These are phyloP conservation scores for Aspergillus nanangensis DNA, from an alignment of 495 filamentous ascomycete genomes.

Conservation along the genomic window DNA sequence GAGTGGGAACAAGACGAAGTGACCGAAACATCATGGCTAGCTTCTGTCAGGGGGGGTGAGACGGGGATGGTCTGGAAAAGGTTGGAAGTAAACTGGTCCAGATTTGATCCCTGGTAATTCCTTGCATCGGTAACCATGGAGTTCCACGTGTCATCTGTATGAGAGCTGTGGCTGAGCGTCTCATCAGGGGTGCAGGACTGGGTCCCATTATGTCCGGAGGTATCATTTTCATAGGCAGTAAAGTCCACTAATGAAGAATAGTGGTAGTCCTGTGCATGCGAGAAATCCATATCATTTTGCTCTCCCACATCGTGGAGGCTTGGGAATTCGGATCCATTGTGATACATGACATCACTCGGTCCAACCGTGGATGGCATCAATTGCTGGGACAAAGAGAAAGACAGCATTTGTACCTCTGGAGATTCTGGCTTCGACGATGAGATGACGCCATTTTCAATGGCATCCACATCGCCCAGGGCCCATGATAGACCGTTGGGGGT, in stretches of 20 bases:
- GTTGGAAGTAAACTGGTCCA: slow-evolving; percentile 35
- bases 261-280: slow-evolving; percentile 26
- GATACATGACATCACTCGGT: slow-evolving; percentile 43
- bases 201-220: slow-evolving; percentile 27
- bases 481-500: slow-evolving; percentile 36
- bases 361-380: slow-evolving; percentile 39
- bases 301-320: slow-evolving; percentile 36
- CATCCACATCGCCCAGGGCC: slow-evolving; percentile 36
- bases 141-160: slow-evolving; percentile 40
- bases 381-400: slow-evolving; percentile 43
- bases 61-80: slow-evolving; percentile 39
- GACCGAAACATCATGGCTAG: slow-evolving; percentile 42
- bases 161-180: slow-evolving; percentile 38
- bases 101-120: slow-evolving; percentile 34
- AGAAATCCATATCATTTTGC: slow-evolving; percentile 39
- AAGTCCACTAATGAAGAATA: slow-evolving; percentile 40
- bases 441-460: slow-evolving; percentile 32
- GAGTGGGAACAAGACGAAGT: slow-evolving; percentile 41
- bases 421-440: slow-evolving; percentile 35
- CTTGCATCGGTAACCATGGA: slow-evolving; percentile 32
- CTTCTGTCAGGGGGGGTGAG: slow-evolving; percentile 43
- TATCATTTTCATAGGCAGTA: slow-evolving; percentile 43
- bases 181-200: slow-evolving; percentile 38
- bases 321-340: slow-evolving; percentile 38
- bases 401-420: slow-evolving; percentile 44